Evolutionary conservation across 805 yeast genomes (phyloP).

Genomic region (Suhomyces sp.): DNA sequence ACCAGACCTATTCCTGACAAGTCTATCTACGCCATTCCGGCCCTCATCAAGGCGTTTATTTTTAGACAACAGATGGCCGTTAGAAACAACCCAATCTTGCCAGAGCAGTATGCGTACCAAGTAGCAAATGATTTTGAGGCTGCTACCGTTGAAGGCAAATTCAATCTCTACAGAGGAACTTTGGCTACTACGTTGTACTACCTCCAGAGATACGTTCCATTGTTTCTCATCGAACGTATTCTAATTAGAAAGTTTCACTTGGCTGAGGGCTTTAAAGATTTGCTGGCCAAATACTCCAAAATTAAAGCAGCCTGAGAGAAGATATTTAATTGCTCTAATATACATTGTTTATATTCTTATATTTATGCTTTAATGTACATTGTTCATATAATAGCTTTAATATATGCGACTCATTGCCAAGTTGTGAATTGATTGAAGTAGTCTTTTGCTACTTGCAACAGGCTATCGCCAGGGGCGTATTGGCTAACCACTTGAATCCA

Average conservation of each 20-base stretch:
- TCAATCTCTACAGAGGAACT: constrained; percentile 58
- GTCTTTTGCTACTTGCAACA: background rate
- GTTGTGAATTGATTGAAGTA: background rate
- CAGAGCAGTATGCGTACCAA: constrained; percentile 54
- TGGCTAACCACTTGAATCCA: background rate
- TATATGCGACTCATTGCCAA: background rate
- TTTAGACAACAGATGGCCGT: constrained; percentile 58
- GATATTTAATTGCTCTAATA: no score
- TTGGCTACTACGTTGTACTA: constrained; percentile 33
- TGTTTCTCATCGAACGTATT: constrained; percentile 41
- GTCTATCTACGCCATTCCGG: constrained; percentile 53
- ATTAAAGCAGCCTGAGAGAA: constrained; percentile 3
- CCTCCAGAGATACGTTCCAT: constrained; percentile 36
- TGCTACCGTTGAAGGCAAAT: constrained; percentile 30
- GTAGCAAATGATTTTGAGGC: constrained; percentile 50
- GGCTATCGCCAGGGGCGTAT: background rate
- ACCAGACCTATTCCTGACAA: constrained; percentile 53
- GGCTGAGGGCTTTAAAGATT: constrained; percentile 21
- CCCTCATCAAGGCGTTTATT: constrained; percentile 47
- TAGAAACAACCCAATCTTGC: constrained; percentile 55
- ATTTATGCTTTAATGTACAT: no score
- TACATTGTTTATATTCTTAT: background rate
- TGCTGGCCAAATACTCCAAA: constrained; percentile 20
- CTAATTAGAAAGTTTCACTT: constrained; percentile 37
- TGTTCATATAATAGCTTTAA: background rate